phyloP scores from a whole-genome alignment of 345 rosid genomes.

The Aquilaria sinensis region DNA sequence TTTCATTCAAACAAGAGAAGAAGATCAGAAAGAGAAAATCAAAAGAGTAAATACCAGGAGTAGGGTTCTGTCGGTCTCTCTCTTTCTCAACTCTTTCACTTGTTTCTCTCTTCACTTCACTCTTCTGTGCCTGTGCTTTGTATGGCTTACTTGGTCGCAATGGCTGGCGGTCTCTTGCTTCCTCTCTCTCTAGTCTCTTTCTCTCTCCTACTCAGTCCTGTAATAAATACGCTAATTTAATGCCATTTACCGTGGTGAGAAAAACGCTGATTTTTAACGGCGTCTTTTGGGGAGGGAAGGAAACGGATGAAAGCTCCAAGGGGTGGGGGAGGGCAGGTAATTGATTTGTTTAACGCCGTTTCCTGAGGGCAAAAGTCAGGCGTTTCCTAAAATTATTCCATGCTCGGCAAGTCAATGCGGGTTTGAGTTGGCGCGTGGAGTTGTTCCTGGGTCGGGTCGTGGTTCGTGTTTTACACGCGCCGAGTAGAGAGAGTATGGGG shows the following conservation, averaged over 20 bases:
- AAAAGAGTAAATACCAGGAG: slow-evolving; percentile 13
- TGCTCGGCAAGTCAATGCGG: background rate
- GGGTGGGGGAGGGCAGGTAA: background rate
- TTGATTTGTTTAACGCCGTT: slow-evolving; percentile 17
- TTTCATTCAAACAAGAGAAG: background rate
- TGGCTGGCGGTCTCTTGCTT: no score
- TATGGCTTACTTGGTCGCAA: no score
- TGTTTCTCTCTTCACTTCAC: slow-evolving; percentile 2
- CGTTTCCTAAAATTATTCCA: slow-evolving; percentile 3
- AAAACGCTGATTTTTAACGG: slow-evolving; percentile 26
- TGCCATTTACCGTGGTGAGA: slow-evolving; percentile 37
- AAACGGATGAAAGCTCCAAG: slow-evolving; percentile 22
- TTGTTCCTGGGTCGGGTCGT: background rate
- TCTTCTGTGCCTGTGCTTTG: slow-evolving; percentile 15
- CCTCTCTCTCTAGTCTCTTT: slow-evolving; percentile 16
- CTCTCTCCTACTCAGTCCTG: slow-evolving; percentile 13
- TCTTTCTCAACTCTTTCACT: slow-evolving; percentile 1
- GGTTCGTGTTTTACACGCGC: background rate
- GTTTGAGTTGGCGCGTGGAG: background rate
- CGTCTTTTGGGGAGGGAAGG: slow-evolving; percentile 6
- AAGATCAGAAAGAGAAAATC: background rate
- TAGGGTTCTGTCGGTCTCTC: slow-evolving; percentile 15
- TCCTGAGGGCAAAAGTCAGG: slow-evolving; percentile 25
- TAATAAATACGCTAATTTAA: slow-evolving; percentile 48
- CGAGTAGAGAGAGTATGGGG: background rate